These are phyloP conservation scores for Kwoniella newhampshirensis DNA, from an alignment of 768 basidiomycete species.

Conservation along the genomic window DNA sequence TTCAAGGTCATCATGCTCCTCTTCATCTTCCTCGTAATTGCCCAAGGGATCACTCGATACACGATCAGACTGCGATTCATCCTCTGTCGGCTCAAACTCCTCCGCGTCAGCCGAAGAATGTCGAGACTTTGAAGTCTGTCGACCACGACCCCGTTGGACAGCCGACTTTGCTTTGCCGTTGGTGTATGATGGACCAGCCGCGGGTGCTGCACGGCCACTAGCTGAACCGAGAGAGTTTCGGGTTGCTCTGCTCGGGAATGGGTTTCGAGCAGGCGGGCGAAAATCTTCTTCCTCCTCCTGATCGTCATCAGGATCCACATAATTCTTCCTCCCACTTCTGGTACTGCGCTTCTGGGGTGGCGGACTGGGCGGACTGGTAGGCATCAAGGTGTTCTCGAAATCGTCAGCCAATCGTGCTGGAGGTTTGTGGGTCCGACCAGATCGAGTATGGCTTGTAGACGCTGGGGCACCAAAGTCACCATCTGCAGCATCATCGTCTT, in stretches of 20 bases:
- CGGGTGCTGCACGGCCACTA: neutral
- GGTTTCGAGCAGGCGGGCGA: slow-evolving; percentile 19
- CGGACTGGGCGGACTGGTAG: slow-evolving; percentile 7
- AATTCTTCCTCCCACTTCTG: slow-evolving; percentile 1
- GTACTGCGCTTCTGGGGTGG: neutral
- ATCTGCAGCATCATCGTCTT: slow-evolving; percentile 22
- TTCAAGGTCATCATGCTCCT: slow-evolving; percentile 24
- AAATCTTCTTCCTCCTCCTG: slow-evolving; percentile 18
- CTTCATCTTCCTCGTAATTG: slow-evolving; percentile 23
- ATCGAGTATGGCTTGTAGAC: slow-evolving; percentile 1
- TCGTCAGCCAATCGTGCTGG: slow-evolving; percentile 11
- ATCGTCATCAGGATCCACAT: slow-evolving; percentile 9
- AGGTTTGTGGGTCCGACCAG: slow-evolving; percentile 3
- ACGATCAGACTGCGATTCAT: slow-evolving; percentile 11
- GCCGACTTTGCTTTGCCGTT: slow-evolving; percentile 14
- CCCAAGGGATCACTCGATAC: slow-evolving; percentile 24
- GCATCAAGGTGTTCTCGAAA: slow-evolving; percentile 23
- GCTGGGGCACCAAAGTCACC: neutral
- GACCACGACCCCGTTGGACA: neutral
- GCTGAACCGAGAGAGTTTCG: slow-evolving; percentile 14
- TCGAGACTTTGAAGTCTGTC: slow-evolving; percentile 13
- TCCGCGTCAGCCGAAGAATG: slow-evolving; percentile 40
- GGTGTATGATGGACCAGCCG: slow-evolving; percentile 12
- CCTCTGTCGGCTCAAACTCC: slow-evolving; percentile 27
- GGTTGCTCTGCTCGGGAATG: slow-evolving; percentile 33